These are phyloP conservation scores for Phytophthora meadii DNA, from an alignment of 352 stramenopile genomes.

Conservation along the genomic window DNA sequence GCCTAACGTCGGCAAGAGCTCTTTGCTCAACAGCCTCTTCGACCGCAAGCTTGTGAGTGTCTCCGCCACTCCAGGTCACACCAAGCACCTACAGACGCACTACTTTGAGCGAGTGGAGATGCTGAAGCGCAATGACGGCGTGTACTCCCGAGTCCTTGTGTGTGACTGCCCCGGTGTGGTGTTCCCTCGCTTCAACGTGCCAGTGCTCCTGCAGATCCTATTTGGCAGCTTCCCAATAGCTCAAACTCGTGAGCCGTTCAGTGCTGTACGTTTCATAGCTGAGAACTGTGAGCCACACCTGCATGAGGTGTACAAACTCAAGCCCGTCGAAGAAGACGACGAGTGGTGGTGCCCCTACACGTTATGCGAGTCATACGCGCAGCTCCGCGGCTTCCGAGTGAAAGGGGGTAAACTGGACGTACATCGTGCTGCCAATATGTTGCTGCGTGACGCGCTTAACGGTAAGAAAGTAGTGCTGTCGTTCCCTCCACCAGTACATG, in stretches of 20 bases:
- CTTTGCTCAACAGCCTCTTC: conserved; percentile 92
- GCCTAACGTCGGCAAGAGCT: conserved; percentile 96
- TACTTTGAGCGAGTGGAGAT: conserved; percentile 71
- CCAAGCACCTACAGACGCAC: conserved; percentile 86
- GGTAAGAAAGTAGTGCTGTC: conserved; percentile 86
- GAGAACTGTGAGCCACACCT: conserved; percentile 81
- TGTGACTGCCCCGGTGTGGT: conserved; percentile 86
- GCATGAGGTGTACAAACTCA: conserved; percentile 85
- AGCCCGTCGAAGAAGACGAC: conserved; percentile 73
- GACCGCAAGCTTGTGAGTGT: conserved; percentile 82
- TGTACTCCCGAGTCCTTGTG: conserved; percentile 57
- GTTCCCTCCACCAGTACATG: conserved; percentile 58
- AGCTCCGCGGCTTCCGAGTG: conserved; percentile 74
- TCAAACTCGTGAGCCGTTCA: conserved; percentile 88
- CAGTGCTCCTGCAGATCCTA: conserved; percentile 74
- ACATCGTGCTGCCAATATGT: conserved; percentile 71
- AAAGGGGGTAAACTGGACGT: conserved; percentile 82
- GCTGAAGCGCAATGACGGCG: conserved; percentile 39
- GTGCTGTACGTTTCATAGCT: conserved; percentile 83
- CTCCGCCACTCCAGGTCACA: conserved; percentile 79
- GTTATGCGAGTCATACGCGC: conserved; percentile 78
- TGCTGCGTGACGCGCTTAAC: conserved; percentile 81
- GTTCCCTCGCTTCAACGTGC: conserved; percentile 78
- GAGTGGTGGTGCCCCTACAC: conserved; percentile 81
- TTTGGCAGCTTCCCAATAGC: conserved; percentile 87